Percentiles rank a stretch among this genome's conserved stretches.
These are phyloP conservation scores for Oryza punctata DNA, from an alignment of 176 grass and related monocot species.

Conservation along the genomic window DNA sequence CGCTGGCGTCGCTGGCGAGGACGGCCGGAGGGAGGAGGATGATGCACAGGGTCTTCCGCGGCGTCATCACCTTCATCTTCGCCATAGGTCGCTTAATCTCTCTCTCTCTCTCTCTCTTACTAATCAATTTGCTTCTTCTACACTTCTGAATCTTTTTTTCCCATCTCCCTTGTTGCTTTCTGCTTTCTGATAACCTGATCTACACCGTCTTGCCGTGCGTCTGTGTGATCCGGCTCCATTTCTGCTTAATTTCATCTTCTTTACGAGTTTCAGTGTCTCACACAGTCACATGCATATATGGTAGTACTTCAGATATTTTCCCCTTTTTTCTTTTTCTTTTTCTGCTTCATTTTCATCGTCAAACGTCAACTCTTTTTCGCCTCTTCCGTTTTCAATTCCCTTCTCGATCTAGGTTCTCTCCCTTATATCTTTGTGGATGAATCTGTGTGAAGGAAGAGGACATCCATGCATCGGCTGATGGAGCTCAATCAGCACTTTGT, in stretches of 20 bases:
- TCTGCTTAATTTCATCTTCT: too few species aligned
- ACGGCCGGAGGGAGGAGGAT: conserved; percentile 36
- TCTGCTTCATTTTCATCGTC: neutral
- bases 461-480: neutral
- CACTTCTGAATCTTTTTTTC: neutral
- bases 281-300: too few species aligned
- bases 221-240: too few species aligned
- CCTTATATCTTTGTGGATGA: neutral
- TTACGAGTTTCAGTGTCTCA: too few species aligned
- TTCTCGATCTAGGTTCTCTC: neutral
- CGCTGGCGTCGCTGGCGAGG: conserved; percentile 39
- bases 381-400: neutral
- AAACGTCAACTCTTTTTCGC: neutral
- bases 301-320: too few species aligned
- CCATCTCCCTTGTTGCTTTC: neutral
- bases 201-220: too few species aligned
- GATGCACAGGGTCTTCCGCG: conserved; percentile 62
- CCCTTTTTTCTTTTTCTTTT: neutral
- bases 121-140: neutral
- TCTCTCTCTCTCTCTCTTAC: too few species aligned
- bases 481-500: too few species aligned
- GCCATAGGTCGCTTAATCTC: conserved; percentile 50
- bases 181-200: too few species aligned
- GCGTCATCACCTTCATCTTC: conserved; percentile 86
- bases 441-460: neutral